A percentile compares a stretch with the other conserved stretches of the same genome.
Conservation (phyloP, 2,329 filamentous ascomycete species). For the Aspergillus vadensis region DNA sequence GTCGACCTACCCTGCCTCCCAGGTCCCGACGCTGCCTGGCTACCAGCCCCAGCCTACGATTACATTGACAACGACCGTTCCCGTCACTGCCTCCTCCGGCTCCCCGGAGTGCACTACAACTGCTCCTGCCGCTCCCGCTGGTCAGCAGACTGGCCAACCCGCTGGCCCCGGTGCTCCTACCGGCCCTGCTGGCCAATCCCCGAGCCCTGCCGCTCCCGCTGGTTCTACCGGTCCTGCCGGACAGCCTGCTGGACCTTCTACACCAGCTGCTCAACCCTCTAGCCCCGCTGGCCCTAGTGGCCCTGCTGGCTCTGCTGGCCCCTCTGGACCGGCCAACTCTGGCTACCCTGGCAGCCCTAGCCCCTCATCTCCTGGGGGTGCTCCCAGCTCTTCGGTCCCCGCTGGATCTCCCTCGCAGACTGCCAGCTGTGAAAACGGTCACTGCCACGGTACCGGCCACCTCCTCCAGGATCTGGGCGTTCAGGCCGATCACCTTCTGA, state of each 20-base stretch:
- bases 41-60: background rate
- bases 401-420: constrained; percentile 3
- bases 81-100: background rate
- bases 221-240: background rate
- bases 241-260: background rate
- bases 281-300: background rate
- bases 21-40: background rate
- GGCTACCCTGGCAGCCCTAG: background rate
- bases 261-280: background rate
- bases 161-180: background rate
- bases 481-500: constrained; percentile 33
- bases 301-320: background rate
- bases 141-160: no score
- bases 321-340: background rate
- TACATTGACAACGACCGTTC: background rate
- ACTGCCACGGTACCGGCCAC: constrained; percentile 29
- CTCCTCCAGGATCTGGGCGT: constrained; percentile 35
- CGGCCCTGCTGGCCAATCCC: background rate
- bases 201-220: background rate
- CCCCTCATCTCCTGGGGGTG: background rate
- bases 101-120: no score
- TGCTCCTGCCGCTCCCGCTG: no score
- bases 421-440: constrained; percentile 13
- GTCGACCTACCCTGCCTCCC: background rate
- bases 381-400: background rate